Conservation (phyloP, 1,139 yeast species). For the Suhomyces bolitotheri region DNA sequence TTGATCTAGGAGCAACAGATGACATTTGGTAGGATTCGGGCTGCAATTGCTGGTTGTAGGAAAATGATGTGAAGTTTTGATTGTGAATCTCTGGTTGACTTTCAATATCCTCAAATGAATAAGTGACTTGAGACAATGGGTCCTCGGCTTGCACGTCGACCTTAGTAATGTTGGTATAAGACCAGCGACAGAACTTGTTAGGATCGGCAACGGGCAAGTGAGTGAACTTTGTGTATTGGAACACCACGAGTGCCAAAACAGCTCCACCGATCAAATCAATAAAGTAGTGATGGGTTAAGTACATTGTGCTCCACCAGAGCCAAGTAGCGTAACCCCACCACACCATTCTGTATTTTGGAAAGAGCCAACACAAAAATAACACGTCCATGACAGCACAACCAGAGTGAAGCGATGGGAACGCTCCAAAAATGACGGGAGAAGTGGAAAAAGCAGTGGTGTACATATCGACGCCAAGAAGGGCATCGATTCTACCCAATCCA, state of each 20-base stretch:
- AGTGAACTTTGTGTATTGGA: slow-evolving; percentile 68
- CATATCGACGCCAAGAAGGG: slow-evolving; percentile 74
- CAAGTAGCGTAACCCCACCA: slow-evolving; percentile 79
- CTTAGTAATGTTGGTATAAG: slow-evolving; percentile 49
- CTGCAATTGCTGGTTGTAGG: slow-evolving; percentile 5
- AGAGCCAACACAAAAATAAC: slow-evolving; percentile 74
- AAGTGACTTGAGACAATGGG: slow-evolving; percentile 28
- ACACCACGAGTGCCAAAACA: slow-evolving; percentile 66
- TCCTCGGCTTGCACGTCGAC: slow-evolving; percentile 31
- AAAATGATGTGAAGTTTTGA: slow-evolving; percentile 1
- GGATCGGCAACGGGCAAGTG: slow-evolving; percentile 71
- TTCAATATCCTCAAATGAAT: slow-evolving; percentile 11
- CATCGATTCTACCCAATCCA: slow-evolving; percentile 88
- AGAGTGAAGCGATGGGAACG: slow-evolving; percentile 94
- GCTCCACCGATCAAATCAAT: slow-evolving; percentile 93
- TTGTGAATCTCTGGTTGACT: slow-evolving; percentile 1
- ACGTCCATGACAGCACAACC: slow-evolving; percentile 96
- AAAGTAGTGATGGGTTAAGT: slow-evolving; percentile 92
- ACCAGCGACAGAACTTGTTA: slow-evolving; percentile 80
- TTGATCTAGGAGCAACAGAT: slow-evolving; percentile 28
- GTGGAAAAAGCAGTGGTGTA: slow-evolving; percentile 85
- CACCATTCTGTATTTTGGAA: slow-evolving; percentile 64
- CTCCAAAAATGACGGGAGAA: slow-evolving; percentile 95
- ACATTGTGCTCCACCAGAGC: slow-evolving; percentile 99
- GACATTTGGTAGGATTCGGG: slow-evolving; percentile 31